Evolutionary conservation across 2,329 filamentous ascomycete genomes (phyloP), one percentile per base, ranked within the genome.

Genomic region (Alternaria postmessia): DNA sequence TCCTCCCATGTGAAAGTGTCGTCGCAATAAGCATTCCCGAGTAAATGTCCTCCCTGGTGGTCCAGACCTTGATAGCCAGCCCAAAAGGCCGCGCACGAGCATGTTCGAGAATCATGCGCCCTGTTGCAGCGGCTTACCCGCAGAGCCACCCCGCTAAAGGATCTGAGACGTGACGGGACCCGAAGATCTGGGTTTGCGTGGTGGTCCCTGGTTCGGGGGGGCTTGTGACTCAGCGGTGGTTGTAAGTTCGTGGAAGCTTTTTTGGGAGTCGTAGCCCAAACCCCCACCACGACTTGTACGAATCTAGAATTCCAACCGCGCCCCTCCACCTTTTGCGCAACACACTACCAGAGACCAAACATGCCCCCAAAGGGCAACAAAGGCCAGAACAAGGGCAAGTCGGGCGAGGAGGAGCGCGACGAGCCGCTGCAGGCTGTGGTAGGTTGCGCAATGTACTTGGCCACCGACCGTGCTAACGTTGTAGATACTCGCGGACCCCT

Each of bases 401-500:
- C 63, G 43, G 78, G 78, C 34, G 83, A 88, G 41, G 87, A 88
- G 63, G 84, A 87, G 74, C 83, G 85, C 59, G 86, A 88, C 66
- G 86, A 89, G 64, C 84, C 86, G 16, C 80, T 90, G 32, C 87
- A 89, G 80, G 88, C 88, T 47, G 86, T 89, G 60, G 84, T 87
- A 79, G 64, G 84, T 81, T 51, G 26, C 47, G 57, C 57, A 34
- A 51, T 61, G 42, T 57, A 30, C 56, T 32, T 56, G 41, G 52
- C 44, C 42, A 44, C 55, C 54, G 51, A 52, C 39, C 36, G 32
- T 58, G 49, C 70, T 76, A 51, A 75, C 57, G 48, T 42, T 51
- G 30, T 73, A 95, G 91, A 86, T 99, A 60, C 88, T 99, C 66
- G 91, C 94, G 67, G 95, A 99, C 83, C 94, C 93, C 1, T 99